A percentile compares a stretch with the other conserved stretches of the same genome.
Conservation (phyloP, 2,329 filamentous ascomycete genomes). For the Pseudogymnoascus sp. region DNA sequence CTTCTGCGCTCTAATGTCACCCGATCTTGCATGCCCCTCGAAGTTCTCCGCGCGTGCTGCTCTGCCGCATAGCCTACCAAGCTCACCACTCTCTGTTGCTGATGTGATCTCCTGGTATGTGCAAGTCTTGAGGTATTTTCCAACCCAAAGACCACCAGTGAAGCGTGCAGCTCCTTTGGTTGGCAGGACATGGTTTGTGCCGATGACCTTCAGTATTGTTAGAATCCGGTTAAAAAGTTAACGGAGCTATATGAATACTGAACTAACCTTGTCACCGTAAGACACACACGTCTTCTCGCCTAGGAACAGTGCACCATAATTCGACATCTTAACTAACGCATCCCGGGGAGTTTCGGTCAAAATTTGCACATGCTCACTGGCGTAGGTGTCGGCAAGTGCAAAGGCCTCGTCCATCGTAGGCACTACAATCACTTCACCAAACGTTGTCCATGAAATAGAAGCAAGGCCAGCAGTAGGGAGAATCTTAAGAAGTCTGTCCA, state of each 20-base stretch:
- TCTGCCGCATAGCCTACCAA: constrained; percentile 42
- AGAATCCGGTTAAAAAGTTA: no score
- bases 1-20: constrained; percentile 39
- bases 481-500: no score
- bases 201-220: constrained; percentile 36
- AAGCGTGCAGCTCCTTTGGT: constrained; percentile 41
- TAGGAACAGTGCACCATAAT: constrained; percentile 45
- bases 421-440: constrained; percentile 41
- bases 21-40: constrained; percentile 45
- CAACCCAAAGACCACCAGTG: constrained; percentile 48
- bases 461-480: no score
- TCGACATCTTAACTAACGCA: constrained; percentile 43
- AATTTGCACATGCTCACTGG: constrained; percentile 46
- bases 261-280: constrained; percentile 43
- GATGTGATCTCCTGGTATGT: constrained; percentile 45
- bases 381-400: constrained; percentile 39
- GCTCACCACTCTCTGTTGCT: constrained; percentile 37
- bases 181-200: constrained; percentile 48
- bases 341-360: constrained; percentile 39
- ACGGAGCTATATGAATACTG: no score
- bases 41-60: constrained; percentile 45
- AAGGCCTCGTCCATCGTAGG: constrained; percentile 37
- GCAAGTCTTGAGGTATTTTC: constrained; percentile 44
- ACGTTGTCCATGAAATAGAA: constrained; percentile 11
- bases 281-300: constrained; percentile 46